phyloP scores from a whole-genome alignment of 129 eudicot genomes.

The Apium graveolens region DNA sequence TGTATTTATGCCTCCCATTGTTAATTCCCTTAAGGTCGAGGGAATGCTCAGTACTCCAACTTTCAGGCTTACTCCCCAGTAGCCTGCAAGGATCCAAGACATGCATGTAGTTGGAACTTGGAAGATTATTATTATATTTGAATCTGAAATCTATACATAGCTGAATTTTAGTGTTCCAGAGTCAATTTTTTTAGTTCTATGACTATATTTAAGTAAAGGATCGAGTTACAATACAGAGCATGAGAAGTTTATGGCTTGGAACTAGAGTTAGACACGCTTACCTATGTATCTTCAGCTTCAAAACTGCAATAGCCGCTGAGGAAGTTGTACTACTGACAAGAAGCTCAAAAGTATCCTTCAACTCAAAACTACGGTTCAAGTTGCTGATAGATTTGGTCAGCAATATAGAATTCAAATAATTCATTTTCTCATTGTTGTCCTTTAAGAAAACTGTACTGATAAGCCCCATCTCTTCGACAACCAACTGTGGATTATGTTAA shows the following conservation, averaged over 20 bases:
- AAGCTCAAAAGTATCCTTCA: slow-evolving; percentile 34
- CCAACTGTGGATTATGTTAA: background rate
- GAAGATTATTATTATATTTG: no score
- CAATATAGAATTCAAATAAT: slow-evolving; percentile 26
- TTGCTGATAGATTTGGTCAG: slow-evolving; percentile 33
- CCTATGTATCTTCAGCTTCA: slow-evolving; percentile 26
- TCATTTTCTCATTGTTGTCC: slow-evolving; percentile 29
- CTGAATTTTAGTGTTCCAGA: no score
- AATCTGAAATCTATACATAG: no score
- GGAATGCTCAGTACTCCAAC: slow-evolving; percentile 14
- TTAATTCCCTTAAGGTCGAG: slow-evolving; percentile 16
- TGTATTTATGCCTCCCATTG: slow-evolving; percentile 24
- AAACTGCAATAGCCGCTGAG: slow-evolving; percentile 24
- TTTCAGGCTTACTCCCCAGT: slow-evolving; percentile 24
- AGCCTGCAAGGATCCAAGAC: slow-evolving; percentile 12
- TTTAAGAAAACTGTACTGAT: slow-evolving; percentile 31
- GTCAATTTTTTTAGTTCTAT: no score
- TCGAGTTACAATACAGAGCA: no score
- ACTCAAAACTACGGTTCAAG: slow-evolving; percentile 33
- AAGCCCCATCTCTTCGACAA: slow-evolving; percentile 22
- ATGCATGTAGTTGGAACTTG: background rate
- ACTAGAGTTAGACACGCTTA: slow-evolving; percentile 1
- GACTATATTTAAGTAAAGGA: no score
- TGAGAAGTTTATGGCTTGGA: no score
- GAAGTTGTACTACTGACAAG: slow-evolving; percentile 30